Evolutionary conservation across 805 yeast species (phyloP).

Genomic region (Candida lessepsii): DNA sequence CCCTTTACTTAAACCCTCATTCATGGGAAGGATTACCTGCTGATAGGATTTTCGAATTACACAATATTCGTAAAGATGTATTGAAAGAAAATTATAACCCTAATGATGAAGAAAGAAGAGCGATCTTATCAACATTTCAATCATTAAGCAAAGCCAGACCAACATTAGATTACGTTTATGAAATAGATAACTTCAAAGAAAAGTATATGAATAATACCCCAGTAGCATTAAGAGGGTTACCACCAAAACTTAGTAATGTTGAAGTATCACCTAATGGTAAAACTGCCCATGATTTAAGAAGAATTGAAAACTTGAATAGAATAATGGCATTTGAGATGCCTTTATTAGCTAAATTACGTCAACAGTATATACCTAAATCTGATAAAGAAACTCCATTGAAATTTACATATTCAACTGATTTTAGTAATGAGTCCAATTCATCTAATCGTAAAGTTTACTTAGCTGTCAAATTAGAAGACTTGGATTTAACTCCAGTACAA

Average conservation of each 20-base stretch:
- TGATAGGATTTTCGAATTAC: slow-evolving; percentile 58
- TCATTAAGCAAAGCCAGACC: slow-evolving; percentile 31
- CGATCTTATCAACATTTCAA: slow-evolving; percentile 38
- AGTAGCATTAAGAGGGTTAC: slow-evolving; percentile 33
- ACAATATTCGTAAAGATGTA: slow-evolving; percentile 53
- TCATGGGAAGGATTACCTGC: slow-evolving; percentile 71
- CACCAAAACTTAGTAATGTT: slow-evolving; percentile 37
- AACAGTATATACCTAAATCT: slow-evolving; percentile 56
- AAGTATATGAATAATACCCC: slow-evolving; percentile 42
- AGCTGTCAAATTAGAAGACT: slow-evolving; percentile 50
- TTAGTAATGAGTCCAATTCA: slow-evolving; percentile 72
- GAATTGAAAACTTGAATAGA: slow-evolving; percentile 72
- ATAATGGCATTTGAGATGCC: slow-evolving; percentile 94
- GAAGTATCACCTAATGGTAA: slow-evolving; percentile 35
- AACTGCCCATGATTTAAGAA: slow-evolving; percentile 56
- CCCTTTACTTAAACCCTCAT: slow-evolving; percentile 59
- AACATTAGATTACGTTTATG: slow-evolving; percentile 38
- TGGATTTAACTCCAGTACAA: slow-evolving; percentile 51
- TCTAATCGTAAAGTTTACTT: slow-evolving; percentile 65
- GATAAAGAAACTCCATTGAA: slow-evolving; percentile 50
- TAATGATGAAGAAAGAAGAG: slow-evolving; percentile 62
- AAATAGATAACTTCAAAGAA: slow-evolving; percentile 43
- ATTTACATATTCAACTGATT: slow-evolving; percentile 66
- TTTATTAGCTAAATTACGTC: slow-evolving; percentile 69
- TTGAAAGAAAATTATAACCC: slow-evolving; percentile 43